Evolutionary conservation across 1,139 yeast genomes (phyloP).

Genomic region (Zygosaccharomyces pseudobailii): DNA sequence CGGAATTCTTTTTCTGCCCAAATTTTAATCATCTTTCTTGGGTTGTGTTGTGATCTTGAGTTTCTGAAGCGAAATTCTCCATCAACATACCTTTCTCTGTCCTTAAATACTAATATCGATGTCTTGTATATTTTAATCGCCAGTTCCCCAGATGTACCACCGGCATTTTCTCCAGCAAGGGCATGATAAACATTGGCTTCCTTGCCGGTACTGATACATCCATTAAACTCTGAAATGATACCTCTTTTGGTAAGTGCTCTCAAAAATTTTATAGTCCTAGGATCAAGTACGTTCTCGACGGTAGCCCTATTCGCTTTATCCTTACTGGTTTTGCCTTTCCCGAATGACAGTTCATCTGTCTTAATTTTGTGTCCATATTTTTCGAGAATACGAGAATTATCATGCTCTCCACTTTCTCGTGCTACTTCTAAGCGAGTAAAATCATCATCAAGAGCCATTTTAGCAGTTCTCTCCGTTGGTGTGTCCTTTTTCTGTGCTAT

Average conservation of each 20-base stretch:
- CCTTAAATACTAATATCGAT: conserved; percentile 90
- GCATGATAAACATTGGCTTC: conserved; percentile 98
- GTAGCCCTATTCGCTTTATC: conserved; percentile 95
- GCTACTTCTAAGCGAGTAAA: conserved; percentile 18
- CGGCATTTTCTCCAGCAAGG: conserved; percentile 50
- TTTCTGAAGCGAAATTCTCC: conserved; percentile 93
- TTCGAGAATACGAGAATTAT: conserved; percentile 56
- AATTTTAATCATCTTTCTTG: conserved; percentile 92
- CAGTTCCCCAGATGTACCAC: conserved; percentile 41
- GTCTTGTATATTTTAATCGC: conserved; percentile 96
- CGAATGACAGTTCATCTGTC: conserved; percentile 49
- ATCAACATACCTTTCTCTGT: conserved; percentile 90
- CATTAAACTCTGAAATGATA: conserved; percentile 77
- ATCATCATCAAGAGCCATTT: conserved; percentile 24
- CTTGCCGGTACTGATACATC: conserved; percentile 94
- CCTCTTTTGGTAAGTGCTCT: conserved; percentile 81
- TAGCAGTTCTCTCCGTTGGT: not conserved
- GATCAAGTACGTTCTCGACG: conserved; percentile 93
- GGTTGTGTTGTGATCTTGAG: conserved; percentile 80
- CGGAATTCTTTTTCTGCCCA: conserved; percentile 99
- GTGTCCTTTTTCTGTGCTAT: not conserved
- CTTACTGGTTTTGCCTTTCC: conserved; percentile 54
- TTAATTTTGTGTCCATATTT: conserved; percentile 62
- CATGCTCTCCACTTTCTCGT: conserved; percentile 19
- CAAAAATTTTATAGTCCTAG: conserved; percentile 81